Conservation (phyloP, 805 yeast species). For the Candida boidinii region DNA sequence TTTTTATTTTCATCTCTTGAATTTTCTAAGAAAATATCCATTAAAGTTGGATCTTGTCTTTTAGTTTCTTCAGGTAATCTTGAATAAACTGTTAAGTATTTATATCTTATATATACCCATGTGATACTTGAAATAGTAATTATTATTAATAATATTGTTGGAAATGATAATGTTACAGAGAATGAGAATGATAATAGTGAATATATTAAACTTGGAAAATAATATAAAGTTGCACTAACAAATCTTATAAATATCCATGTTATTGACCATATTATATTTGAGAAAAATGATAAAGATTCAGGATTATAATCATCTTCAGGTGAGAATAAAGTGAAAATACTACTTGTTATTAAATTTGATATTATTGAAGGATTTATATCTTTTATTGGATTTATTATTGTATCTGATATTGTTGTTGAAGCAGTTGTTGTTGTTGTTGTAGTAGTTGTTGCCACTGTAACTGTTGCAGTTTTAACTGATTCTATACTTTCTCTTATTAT, state of each 20-base stretch:
- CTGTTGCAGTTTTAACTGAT: too few relatives aligned
- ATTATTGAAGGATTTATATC: too few relatives aligned
- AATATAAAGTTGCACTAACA: slow-evolving; percentile 9
- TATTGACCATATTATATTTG: slow-evolving; percentile 11
- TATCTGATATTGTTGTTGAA: too few relatives aligned
- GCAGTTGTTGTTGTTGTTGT: too few relatives aligned
- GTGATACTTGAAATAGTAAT: slow-evolving; percentile 23
- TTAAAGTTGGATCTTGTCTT: slow-evolving; percentile 32
- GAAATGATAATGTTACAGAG: slow-evolving; percentile 43
- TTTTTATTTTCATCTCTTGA: slow-evolving; percentile 30
- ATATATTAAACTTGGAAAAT: slow-evolving; percentile 11
- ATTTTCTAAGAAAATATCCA: slow-evolving; percentile 37
- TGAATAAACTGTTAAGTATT: slow-evolving; percentile 56
- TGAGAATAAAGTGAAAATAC: too few relatives aligned
- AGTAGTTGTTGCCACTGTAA: too few relatives aligned
- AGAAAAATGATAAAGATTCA: slow-evolving; percentile 4
- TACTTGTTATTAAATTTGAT: too few relatives aligned
- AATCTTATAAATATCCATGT: slow-evolving; percentile 10
- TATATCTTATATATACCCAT: slow-evolving; percentile 49
- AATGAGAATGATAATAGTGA: slow-evolving; percentile 33
- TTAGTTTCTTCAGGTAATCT: slow-evolving; percentile 38
- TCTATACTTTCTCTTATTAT: too few relatives aligned
- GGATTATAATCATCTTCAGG: not conserved
- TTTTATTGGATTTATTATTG: too few relatives aligned
- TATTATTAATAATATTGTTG: slow-evolving; percentile 31